Base-by-base conservation (phyloP, 1,284 basidiomycete genomes). In the Leccinum subspadiceum region DNA sequence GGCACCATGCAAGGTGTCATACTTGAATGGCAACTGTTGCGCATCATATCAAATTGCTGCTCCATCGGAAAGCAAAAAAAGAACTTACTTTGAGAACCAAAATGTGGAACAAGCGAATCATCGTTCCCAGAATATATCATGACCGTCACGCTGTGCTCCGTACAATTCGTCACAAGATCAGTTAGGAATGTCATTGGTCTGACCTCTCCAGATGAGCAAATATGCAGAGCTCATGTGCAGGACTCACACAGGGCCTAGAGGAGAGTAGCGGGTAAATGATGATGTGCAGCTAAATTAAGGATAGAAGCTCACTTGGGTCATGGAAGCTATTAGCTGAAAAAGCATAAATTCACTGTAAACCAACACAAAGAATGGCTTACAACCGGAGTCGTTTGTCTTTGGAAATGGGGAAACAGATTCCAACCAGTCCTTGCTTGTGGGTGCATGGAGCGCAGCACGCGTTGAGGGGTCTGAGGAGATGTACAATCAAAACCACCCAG, bases 181-280 rank as follows among this genome's bases (percentile, higher is more conserved):
- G 31, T 31, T 10, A 31, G 31, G 31, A 31, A 31, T 31, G 31
- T 4, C 31, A 31, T 31, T 4, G 87, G 83, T 64, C 85, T 87
- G 55, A 31, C 56, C 22, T 41, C 13, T n/a, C 12, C 31, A 4
- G 68, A 60, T 17, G 58, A 26, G 1, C 2, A 17, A 29, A 55
- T 7, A 31, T n/a, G 10, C 13, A 2, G 24, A 48, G 2, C 15
- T 39, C 17, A 46, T 52, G 5, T 4, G 2, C 22, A 31, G 54
- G 9, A 73, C 82, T 73, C 65, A 86, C 84, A 80, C 80, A 5
- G 79, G 75, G 66, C 84, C 82, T 79, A 53, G 13, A 49, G 15
- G 58, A 58, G 53, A 35, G 51, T 10, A 55, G 15, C 56, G 41
- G 41, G n/a, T 59, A 17, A 62, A 50, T 8, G n/a, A 17, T 35